These are phyloP conservation scores for Starmerella powellii DNA, from an alignment of 805 yeast genomes.

Conservation along the genomic window DNA sequence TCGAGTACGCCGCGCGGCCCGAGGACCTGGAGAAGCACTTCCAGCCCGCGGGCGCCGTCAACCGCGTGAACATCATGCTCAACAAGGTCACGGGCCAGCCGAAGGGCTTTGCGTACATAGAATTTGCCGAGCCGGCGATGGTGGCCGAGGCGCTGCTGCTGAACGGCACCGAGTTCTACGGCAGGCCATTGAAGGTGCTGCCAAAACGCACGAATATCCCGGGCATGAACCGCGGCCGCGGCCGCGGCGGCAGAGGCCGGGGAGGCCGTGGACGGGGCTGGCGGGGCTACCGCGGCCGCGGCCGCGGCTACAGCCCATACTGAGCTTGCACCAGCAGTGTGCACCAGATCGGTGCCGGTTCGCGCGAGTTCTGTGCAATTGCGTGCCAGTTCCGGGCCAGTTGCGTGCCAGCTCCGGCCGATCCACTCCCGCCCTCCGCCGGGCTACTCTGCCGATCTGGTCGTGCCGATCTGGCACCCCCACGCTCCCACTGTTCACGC, in stretches of 20 bases:
- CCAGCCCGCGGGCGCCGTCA: constrained; percentile 55
- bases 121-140: constrained; percentile 55
- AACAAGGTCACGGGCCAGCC: constrained; percentile 63
- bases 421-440: too few species aligned
- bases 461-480: too few species aligned
- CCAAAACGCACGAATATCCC: constrained; percentile 77
- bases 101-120: constrained; percentile 78
- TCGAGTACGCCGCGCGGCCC: constrained; percentile 68
- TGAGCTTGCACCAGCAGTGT: constrained; percentile 17
- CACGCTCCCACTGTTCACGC: too few species aligned
- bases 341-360: too few species aligned
- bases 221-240: constrained; percentile 46
- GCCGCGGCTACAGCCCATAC: constrained; percentile 36
- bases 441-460: too few species aligned
- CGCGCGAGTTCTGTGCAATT: too few species aligned
- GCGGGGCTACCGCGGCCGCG: constrained; percentile 16
- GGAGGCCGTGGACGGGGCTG: constrained; percentile 31
- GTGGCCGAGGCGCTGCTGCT: constrained; percentile 54
- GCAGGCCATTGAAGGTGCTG: constrained; percentile 58
- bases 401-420: too few species aligned
- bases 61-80: constrained; percentile 64
- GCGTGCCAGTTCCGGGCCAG: too few species aligned
- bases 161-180: constrained; percentile 55
- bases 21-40: constrained; percentile 69
- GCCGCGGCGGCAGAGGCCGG: constrained; percentile 32